Base-by-base conservation (phyloP, 306 rosid species). In the Medicago truncatula region DNA sequence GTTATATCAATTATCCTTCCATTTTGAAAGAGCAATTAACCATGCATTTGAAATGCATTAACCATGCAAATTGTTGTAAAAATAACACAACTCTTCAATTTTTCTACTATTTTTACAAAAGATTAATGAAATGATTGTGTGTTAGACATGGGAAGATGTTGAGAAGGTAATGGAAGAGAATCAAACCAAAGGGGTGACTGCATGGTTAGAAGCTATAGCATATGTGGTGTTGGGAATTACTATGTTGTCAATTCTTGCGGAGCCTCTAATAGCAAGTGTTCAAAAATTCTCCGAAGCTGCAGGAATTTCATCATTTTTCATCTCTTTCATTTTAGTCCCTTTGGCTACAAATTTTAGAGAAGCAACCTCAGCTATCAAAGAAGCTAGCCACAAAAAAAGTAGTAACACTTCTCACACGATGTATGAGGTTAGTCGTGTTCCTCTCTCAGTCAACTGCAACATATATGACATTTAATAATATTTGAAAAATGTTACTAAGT, bases 291-390 rank as follows among this genome's bases (percentile, higher is more conserved):
- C 95, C 7, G 53, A 70, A 56, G 60, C 61, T n/a, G 87, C 81
- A 5, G 82, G 87, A 25, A 81, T 89, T 6, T 87, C 90, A 23
- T 80, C 91, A 39, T 89, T 89, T 82, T 84, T 78, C 56, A 60
- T 84, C 70, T 83, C 90, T 1, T 89, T 89, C 53, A 85, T 89
- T 54, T 36, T 84, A 38, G 87, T 89, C 62, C 95, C 91, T 1
- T 34, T 89, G 46, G 95, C 95, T 47, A 87, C 90, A 69, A 89
- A 84, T 82, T 82, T 87, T 34, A 85, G 91, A 76, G 91, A 81
- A 76, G 88, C 95, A 53, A 60, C 80, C 18, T 80, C 91, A 50
- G 90, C 95, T 4, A 85, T 89, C 53, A 78, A 71, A 38, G 83
- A 82, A 74, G 88, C 88, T 64, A 78, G 86, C 43, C 85, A 70